phyloP scores from a whole-genome alignment of 208 protist genomes.

The Tritrichomonas foetus region DNA sequence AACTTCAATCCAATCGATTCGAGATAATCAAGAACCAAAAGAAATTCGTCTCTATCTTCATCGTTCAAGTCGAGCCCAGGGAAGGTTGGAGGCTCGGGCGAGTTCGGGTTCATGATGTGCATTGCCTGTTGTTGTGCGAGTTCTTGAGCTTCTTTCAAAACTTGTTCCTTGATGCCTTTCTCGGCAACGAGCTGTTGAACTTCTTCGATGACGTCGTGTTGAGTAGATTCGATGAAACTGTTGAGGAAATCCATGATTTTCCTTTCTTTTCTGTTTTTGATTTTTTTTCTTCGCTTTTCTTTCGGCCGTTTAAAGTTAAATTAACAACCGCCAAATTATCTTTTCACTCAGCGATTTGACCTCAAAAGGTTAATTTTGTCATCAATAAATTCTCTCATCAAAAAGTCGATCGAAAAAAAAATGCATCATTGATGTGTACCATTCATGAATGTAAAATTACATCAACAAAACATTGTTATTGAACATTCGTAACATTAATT shows the following conservation, averaged over 20 bases:
- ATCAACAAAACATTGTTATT: too few species aligned
- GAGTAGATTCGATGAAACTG: neutral
- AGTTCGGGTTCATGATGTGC: neutral
- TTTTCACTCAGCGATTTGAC: too few species aligned
- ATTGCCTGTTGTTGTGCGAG: neutral
- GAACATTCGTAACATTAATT: too few species aligned
- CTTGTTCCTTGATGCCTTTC: neutral
- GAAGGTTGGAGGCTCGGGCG: neutral
- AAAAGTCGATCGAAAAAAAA: too few species aligned
- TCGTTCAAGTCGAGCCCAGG: neutral
- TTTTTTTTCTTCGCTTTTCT: too few species aligned
- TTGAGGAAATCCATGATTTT: neutral
- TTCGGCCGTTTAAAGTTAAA: too few species aligned
- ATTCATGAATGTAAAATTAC: too few species aligned
- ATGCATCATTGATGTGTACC: too few species aligned
- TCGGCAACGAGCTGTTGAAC: neutral
- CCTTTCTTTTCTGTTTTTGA: too few species aligned
- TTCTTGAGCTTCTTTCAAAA: neutral
- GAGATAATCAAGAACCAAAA: conserved; percentile 25
- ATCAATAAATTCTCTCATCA: too few species aligned
- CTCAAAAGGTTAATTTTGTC: too few species aligned
- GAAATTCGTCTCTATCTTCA: conserved; percentile 35
- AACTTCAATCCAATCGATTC: neutral
- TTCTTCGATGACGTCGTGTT: neutral
- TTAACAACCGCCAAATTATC: too few species aligned